Percentiles rank a stretch among this genome's conserved stretches.
phyloP scores from a whole-genome alignment of 805 yeast species.

The Saccharomycopsis fibuligera region DNA sequence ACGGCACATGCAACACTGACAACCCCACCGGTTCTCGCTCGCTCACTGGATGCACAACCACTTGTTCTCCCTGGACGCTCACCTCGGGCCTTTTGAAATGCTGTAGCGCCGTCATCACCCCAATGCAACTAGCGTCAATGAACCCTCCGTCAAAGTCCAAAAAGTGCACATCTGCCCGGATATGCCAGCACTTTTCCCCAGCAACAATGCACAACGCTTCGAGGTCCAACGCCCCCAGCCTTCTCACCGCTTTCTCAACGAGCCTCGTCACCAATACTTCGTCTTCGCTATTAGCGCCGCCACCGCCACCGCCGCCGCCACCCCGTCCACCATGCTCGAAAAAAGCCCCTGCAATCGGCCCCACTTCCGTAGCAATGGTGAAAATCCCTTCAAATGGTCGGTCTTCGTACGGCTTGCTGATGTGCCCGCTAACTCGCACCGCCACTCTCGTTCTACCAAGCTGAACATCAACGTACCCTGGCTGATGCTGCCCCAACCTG shows the following conservation, averaged over 20 bases:
- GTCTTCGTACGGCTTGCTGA: constrained; percentile 77
- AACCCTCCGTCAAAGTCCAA: constrained; percentile 90
- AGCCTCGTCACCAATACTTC: constrained; percentile 76
- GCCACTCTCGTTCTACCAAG: constrained; percentile 70
- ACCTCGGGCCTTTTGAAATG: constrained; percentile 85
- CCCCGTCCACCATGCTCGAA: too few species aligned
- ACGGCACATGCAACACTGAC: constrained; percentile 81
- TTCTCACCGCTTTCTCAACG: constrained; percentile 84
- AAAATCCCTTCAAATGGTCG: constrained; percentile 92
- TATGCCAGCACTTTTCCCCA: constrained; percentile 85
- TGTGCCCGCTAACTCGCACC: constrained; percentile 68
- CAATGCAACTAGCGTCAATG: constrained; percentile 84
- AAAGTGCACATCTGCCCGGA: constrained; percentile 86
- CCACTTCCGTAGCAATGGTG: constrained; percentile 74
- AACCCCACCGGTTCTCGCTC: constrained; percentile 86
- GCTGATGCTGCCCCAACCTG: constrained; percentile 57
- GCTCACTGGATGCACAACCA: constrained; percentile 60
- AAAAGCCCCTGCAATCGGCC: constrained; percentile 83
- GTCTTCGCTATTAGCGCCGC: constrained; percentile 65
- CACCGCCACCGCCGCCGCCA: too few species aligned
- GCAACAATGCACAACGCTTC: constrained; percentile 88
- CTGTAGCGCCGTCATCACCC: constrained; percentile 77
- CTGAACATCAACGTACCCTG: constrained; percentile 73
- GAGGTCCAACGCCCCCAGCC: constrained; percentile 86
- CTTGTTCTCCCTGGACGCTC: constrained; percentile 46